Conservation (phyloP, 805 yeast genomes). For the Candida dajiaensis region DNA sequence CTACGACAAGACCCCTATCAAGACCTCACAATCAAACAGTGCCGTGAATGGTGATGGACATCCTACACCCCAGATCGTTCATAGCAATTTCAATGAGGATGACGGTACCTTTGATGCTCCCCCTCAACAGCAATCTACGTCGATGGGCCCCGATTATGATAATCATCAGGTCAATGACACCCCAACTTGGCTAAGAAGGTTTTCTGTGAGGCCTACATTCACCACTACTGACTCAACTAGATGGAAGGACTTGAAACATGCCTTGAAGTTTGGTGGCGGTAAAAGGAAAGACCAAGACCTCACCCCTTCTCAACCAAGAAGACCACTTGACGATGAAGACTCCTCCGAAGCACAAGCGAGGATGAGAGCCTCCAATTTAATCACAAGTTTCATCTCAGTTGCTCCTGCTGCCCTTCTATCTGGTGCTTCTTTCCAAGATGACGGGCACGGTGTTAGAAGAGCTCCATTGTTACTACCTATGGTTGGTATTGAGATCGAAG, state of each 20-base stretch:
- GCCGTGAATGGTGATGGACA: background rate
- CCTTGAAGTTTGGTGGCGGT: constrained; percentile 19
- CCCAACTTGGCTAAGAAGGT: constrained; percentile 21
- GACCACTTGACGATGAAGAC: constrained; percentile 4
- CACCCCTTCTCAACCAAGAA: background rate
- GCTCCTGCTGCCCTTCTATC: constrained; percentile 70
- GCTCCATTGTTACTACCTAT: constrained; percentile 79
- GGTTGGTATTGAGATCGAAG: constrained; percentile 58
- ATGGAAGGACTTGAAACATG: constrained; percentile 25
- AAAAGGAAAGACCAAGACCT: constrained; percentile 5
- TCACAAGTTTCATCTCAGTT: constrained; percentile 54
- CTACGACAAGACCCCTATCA: constrained; percentile 6
- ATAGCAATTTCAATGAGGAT: background rate
- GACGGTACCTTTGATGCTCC: background rate
- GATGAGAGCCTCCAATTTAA: constrained; percentile 35
- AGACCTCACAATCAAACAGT: background rate
- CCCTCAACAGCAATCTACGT: background rate
- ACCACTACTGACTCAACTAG: constrained; percentile 7
- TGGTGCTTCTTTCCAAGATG: constrained; percentile 69
- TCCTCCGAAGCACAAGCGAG: constrained; percentile 21
- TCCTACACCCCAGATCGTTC: background rate
- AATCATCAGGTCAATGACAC: constrained; percentile 9
- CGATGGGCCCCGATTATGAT: background rate
- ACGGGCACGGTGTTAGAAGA: constrained; percentile 68
- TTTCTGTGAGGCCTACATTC: constrained; percentile 12